Percentiles rank a stretch among this genome's conserved stretches.
Conservation (phyloP, 129 eudicot species). For the Pulicaria dysenterica region DNA sequence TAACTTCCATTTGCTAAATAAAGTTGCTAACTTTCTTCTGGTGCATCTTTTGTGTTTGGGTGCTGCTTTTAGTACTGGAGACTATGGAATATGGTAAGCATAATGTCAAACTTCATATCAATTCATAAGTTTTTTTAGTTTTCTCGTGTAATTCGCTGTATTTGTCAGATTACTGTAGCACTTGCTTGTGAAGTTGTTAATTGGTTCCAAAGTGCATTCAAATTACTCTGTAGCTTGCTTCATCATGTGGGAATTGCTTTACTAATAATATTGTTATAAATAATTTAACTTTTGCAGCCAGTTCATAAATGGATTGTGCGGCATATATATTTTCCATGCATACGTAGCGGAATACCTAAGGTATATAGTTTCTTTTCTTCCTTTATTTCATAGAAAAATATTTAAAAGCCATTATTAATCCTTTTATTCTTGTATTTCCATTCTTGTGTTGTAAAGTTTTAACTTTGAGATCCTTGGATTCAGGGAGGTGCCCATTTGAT, state of each 20-base stretch:
- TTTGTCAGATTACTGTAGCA: too few relatives aligned
- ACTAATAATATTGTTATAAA: constrained; percentile 11
- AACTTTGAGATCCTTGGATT: constrained; percentile 9
- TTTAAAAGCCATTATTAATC: background rate
- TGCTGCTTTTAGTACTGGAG: constrained; percentile 80
- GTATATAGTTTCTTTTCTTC: constrained; percentile 29
- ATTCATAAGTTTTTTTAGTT: background rate
- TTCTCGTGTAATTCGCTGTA: background rate
- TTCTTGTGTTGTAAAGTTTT: constrained; percentile 6
- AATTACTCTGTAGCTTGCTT: constrained; percentile 3
- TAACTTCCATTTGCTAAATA: constrained; percentile 24
- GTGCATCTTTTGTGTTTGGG: constrained; percentile 17
- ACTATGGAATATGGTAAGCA: constrained; percentile 89
- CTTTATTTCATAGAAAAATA: too few relatives aligned
- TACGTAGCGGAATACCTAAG: constrained; percentile 83
- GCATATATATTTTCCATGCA: constrained; percentile 73
- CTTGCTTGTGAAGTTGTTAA: background rate
- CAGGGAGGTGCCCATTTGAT: constrained; percentile 71
- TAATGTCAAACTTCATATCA: background rate
- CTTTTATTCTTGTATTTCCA: background rate
- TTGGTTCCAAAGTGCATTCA: background rate
- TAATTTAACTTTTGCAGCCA: constrained; percentile 50
- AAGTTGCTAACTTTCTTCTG: constrained; percentile 6
- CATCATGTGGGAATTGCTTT: background rate
- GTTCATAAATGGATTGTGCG: constrained; percentile 93